phyloP scores from a whole-genome alignment of 129 eudicot genomes.

The Arctium lappa region DNA sequence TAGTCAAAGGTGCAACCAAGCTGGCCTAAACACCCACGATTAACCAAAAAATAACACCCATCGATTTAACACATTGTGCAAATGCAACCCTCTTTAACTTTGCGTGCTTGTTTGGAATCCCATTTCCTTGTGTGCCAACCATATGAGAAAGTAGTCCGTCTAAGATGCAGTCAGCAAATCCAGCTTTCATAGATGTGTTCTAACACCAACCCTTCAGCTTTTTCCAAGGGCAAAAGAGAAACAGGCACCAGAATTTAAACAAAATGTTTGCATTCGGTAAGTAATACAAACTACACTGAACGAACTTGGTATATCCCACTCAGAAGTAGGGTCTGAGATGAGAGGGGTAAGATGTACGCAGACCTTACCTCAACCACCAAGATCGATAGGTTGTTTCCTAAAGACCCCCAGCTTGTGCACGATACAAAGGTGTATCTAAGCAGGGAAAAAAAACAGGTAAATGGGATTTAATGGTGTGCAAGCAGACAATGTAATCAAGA shows the following conservation, averaged over 20 bases:
- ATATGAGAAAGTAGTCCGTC: background rate
- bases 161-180: background rate
- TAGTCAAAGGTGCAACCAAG: too few species aligned
- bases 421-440: background rate
- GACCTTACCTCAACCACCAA: too few species aligned
- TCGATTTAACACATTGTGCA: background rate
- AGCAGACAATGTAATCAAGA: too few species aligned
- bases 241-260: background rate
- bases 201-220: background rate
- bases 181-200: background rate
- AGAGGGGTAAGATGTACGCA: too few species aligned
- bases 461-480: background rate
- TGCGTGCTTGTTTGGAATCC: background rate
- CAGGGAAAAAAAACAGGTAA: background rate
- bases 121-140: background rate
- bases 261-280: background rate
- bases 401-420: background rate
- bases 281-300: background rate
- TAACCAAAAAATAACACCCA: background rate
- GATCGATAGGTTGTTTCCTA: too few species aligned
- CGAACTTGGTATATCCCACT: background rate
- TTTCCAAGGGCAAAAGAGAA: background rate
- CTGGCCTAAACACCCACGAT: too few species aligned
- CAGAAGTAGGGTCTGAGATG: background rate
- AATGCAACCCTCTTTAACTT: too few species aligned